Evolutionary conservation across 257 asterid species (phyloP).

Genomic region (Fraxinus pennsylvanica): DNA sequence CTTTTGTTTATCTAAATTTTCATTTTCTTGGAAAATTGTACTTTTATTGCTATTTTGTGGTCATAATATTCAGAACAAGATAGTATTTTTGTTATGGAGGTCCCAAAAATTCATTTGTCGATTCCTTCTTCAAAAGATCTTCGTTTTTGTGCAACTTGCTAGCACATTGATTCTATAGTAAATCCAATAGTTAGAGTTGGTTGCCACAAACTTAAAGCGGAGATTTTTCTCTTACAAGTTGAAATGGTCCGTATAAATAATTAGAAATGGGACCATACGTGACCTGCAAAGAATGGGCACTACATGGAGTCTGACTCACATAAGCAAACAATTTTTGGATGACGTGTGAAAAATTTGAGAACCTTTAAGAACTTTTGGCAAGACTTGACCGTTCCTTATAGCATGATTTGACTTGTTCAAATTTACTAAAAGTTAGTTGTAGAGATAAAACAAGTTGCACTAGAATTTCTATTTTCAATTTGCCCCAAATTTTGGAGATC

Average conservation of each 20-base stretch:
- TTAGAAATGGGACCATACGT: slow-evolving; percentile 10
- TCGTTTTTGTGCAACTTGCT: background rate
- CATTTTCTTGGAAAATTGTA: too few species aligned
- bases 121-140: background rate
- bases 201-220: background rate
- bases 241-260: slow-evolving; percentile 24
- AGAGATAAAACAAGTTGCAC: background rate
- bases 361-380: background rate
- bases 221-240: background rate
- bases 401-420: slow-evolving; percentile 1
- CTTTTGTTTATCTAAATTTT: too few species aligned
- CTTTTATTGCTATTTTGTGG: too few species aligned
- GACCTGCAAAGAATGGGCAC: background rate
- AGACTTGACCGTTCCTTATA: background rate
- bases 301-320: background rate
- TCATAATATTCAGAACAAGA: background rate
- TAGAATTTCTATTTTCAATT: background rate
- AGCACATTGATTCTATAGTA: background rate
- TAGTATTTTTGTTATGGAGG: background rate
- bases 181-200: background rate
- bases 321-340: background rate
- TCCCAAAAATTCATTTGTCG: background rate
- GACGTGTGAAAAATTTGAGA: background rate
- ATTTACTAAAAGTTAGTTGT: background rate
- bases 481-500: background rate